Percentiles rank a stretch among this genome's conserved stretches.
phyloP scores from a whole-genome alignment of 495 filamentous ascomycete species.

The Penicillium roqueforti region DNA sequence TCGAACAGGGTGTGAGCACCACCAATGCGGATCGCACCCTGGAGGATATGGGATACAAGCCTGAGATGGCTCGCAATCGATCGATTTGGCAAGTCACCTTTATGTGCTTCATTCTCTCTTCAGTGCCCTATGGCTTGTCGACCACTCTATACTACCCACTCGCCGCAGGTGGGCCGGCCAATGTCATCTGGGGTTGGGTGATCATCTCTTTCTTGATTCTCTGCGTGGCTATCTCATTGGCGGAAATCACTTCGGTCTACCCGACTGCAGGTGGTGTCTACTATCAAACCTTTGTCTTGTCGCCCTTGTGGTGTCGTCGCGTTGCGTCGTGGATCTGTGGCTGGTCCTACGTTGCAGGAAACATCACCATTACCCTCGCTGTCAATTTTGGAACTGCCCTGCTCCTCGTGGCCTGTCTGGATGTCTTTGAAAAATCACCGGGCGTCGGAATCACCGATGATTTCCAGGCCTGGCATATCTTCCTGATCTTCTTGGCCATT shows the following conservation, averaged over 20 bases:
- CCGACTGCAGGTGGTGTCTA: constrained; percentile 63
- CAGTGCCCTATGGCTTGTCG: constrained; percentile 56
- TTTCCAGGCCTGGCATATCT: constrained; percentile 39
- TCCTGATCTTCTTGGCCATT: constrained; percentile 56
- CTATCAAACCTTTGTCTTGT: constrained; percentile 62
- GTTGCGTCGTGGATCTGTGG: constrained; percentile 61
- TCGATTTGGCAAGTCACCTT: constrained; percentile 39
- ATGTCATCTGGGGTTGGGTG: constrained; percentile 62
- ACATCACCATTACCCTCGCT: constrained; percentile 49
- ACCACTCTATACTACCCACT: constrained; percentile 63
- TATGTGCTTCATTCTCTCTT: constrained; percentile 48
- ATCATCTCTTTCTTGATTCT: constrained; percentile 60
- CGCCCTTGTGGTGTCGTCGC: constrained; percentile 48
- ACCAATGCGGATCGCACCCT: constrained; percentile 23
- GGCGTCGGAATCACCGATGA: constrained; percentile 24
- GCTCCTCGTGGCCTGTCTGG: constrained; percentile 22
- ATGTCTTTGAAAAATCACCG: constrained; percentile 39
- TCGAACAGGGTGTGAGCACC: constrained; percentile 12
- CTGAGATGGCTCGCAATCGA: constrained; percentile 50
- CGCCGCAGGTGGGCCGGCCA: constrained; percentile 55
- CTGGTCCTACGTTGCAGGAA: constrained; percentile 66
- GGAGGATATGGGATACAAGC: constrained; percentile 51
- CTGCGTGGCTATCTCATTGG: constrained; percentile 61
- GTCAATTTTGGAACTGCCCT: constrained; percentile 32
- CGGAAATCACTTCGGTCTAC: constrained; percentile 67